Base-by-base conservation (phyloP, 352 stramenopile species). In the Pythium chondricola region DNA sequence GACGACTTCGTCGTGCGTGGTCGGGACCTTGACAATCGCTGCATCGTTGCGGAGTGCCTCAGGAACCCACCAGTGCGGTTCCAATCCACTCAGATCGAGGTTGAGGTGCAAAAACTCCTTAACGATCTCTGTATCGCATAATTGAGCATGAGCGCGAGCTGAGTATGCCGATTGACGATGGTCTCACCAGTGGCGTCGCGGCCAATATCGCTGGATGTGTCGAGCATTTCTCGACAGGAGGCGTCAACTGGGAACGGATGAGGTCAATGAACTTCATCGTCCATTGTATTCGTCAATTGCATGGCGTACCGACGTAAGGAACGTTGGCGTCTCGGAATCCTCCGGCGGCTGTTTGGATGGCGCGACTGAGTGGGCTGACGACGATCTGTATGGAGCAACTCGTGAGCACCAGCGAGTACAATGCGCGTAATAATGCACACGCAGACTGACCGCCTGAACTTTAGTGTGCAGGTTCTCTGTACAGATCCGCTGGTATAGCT, bases 181-280 rank as follows among this genome's bases (percentile, higher is more conserved):
- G n/a, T n/a, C n/a, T n/a, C n/a, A n/a, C n/a, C n/a, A n/a, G n/a
- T 33, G 1, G 74, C 76, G 32, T 77, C 60, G 8, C 74, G 73
- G 9, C 83, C 83, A 36, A 94, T 83, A 25, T 94, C 83, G 41
- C 83, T 91, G 3, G 83, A 77, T 3, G 83, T 94, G 52, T 92
- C 78, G 10, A 94, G 70, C 75, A 87, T 86, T 52, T 94, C 83
- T 13, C 83, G 78, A 39, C 82, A 93, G 14, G 43, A 65, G 44
- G 71, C 61, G 11, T 92, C 75, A 38, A 91, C 80, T 93, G 40
- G 27, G 56, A 6, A 22, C 9, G 39, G 14, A 40, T 48, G n/a
- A n/a, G n/a, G n/a, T n/a, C n/a, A n/a, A n/a, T n/a, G n/a, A n/a
- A n/a, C n/a, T n/a, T n/a, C n/a, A n/a, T n/a, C n/a, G n/a, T n/a